Evolutionary conservation across 2,329 filamentous ascomycete species (phyloP), one percentile per base, ranked within the genome.

Genomic region (Trichoderma lentiforme): DNA sequence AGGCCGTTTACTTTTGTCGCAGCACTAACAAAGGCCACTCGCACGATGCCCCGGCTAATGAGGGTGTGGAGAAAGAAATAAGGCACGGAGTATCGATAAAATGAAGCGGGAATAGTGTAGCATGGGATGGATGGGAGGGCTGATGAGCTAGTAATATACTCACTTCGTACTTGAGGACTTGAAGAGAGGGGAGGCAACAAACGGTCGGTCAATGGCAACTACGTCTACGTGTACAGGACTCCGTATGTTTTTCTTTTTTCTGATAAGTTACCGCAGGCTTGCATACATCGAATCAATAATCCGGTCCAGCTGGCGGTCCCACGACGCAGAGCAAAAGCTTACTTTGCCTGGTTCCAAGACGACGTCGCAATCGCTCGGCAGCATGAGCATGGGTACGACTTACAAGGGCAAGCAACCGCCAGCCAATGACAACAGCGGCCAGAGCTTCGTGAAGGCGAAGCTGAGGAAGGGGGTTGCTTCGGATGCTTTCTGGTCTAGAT

Each of bases 1-100:
- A 32, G 34, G 53, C 56, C 51, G 39, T 51, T 68, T 68, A 28
- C 56, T 47, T 60, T 60, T 60, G 34, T 43, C 65, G 56, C 39
- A 62, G 57, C 66, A 70, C 66, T 62, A 70, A 51, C 66, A 60
- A 36, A 69, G 56, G 43, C 63, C 43, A 66, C 63, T 64, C 64
- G 28, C 30, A 43, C 57, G 51, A 67, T 57, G 57, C 64, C 64
- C 64, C 39, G 47, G 66, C 43, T 70, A 62, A 70, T 70, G 66
- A 70, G 66, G 66, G 66, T 70, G 66, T 70, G 66, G 66, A 70
- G 66, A 51, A 51, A 21, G 39, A 70, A 70, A 70, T 70, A 70
- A 70, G 57, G 66, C 66, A 70, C 66, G 66, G 66, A 70, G 66
- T 70, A 61, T 62, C 66, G 66, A 70, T 70, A 62, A 70, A 70